These are phyloP conservation scores for Chondrostereum purpureum DNA, from an alignment of 1,284 basidiomycete species.

Conservation along the genomic window DNA sequence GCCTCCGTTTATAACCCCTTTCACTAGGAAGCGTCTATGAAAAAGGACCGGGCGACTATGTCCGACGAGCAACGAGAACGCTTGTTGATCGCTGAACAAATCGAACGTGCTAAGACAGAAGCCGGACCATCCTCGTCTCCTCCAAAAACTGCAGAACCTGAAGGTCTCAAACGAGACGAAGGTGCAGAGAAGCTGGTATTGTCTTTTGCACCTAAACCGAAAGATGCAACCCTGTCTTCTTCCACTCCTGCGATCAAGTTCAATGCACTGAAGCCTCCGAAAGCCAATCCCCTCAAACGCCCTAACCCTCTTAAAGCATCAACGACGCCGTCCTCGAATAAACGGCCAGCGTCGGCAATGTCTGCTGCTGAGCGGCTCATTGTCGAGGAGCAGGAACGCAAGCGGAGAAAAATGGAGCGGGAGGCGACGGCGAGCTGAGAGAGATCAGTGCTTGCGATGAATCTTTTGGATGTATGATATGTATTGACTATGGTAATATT, in stretches of 20 bases:
- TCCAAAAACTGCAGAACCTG: conserved; percentile 32
- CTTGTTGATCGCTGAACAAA: conserved; percentile 87
- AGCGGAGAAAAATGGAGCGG: conserved; percentile 63
- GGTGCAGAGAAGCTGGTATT: conserved; percentile 67
- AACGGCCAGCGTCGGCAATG: conserved; percentile 53
- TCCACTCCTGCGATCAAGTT: conserved; percentile 35
- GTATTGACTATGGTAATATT: too few species aligned
- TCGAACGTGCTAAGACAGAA: conserved; percentile 69
- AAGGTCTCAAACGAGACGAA: conserved; percentile 70
- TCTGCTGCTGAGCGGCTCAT: conserved; percentile 83
- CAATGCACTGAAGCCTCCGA: conserved; percentile 43
- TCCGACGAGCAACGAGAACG: conserved; percentile 95
- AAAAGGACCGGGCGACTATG: conserved; percentile 87
- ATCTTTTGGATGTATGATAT: background rate
- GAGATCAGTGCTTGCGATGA: background rate
- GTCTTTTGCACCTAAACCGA: conserved; percentile 55
- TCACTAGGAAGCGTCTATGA: conserved; percentile 74
- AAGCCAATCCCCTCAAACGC: conserved; percentile 54
- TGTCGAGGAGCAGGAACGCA: conserved; percentile 81
- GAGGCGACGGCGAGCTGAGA: conserved; percentile 29
- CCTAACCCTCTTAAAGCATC: conserved; percentile 71
- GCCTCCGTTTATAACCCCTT: conserved; percentile 4
- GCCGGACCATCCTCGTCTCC: conserved; percentile 25
- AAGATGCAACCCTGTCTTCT: conserved; percentile 21
- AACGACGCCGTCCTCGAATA: conserved; percentile 26